phyloP scores from a whole-genome alignment of 1,284 basidiomycete genomes.

The Tilletiaria anomala region DNA sequence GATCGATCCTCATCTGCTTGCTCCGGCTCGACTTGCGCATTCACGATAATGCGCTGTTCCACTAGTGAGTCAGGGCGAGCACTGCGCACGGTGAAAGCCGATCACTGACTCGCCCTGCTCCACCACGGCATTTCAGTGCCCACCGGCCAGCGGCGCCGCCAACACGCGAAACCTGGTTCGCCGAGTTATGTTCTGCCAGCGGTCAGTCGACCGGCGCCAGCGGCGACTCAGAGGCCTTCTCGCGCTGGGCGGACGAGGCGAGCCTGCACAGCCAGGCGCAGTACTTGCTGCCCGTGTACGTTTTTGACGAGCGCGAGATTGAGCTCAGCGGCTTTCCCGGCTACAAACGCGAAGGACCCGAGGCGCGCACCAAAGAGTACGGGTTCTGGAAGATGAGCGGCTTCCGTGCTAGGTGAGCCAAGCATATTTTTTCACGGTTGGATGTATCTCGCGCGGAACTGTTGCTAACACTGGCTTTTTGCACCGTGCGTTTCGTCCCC shows the following conservation, averaged over 20 bases:
- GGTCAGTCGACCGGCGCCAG: too few relatives aligned
- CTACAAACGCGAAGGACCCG: slow-evolving; percentile 35
- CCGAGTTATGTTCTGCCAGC: too few relatives aligned
- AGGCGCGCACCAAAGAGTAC: slow-evolving; percentile 40
- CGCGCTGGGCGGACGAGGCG: too few relatives aligned
- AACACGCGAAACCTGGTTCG: too few relatives aligned
- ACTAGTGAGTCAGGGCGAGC: slow-evolving; percentile 29
- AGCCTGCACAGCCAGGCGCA: too few relatives aligned
- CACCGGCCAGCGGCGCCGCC: too few relatives aligned
- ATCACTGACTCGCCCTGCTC: too few relatives aligned
- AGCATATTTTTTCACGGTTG: too few relatives aligned
- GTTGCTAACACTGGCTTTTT: neutral
- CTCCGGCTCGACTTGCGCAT: slow-evolving; percentile 33
- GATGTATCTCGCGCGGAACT: neutral
- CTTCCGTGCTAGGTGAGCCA: slow-evolving; percentile 36
- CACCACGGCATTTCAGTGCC: too few relatives aligned
- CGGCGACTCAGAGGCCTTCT: too few relatives aligned
- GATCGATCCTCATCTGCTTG: slow-evolving; percentile 31
- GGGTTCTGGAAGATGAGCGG: slow-evolving; percentile 46
- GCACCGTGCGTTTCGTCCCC: neutral
- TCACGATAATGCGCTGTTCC: slow-evolving; percentile 45
- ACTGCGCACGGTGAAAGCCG: too few relatives aligned
- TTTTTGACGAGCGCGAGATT: slow-evolving; percentile 46
- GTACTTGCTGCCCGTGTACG: slow-evolving; percentile 46
- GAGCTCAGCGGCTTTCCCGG: slow-evolving; percentile 45